phyloP scores from a whole-genome alignment of 345 rosid genomes.

The Corchorus olitorius region DNA sequence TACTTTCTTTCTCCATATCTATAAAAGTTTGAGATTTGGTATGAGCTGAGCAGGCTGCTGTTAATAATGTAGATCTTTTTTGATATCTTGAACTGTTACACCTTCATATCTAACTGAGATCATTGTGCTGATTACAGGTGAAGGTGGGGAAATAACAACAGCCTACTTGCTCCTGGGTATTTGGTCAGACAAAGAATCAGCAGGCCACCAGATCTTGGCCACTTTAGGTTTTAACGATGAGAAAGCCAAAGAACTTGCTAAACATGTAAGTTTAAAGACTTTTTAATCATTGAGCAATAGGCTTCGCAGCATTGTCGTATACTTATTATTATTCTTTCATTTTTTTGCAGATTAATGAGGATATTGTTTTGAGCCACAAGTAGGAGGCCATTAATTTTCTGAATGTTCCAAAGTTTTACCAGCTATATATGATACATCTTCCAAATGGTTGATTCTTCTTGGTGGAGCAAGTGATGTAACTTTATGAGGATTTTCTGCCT shows the following conservation, averaged over 20 bases:
- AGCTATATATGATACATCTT: neutral
- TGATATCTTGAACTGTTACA: neutral
- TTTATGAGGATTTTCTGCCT: neutral
- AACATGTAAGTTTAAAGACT: conserved; percentile 52
- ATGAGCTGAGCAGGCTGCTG: neutral
- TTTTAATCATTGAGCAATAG: neutral
- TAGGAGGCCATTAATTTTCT: neutral
- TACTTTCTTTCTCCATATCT: neutral
- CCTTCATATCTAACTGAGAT: conserved; percentile 8
- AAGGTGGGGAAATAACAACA: conserved; percentile 77
- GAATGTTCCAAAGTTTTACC: neutral
- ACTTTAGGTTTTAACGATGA: conserved; percentile 74
- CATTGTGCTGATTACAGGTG: conserved; percentile 47
- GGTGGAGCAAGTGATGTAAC: neutral
- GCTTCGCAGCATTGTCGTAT: neutral
- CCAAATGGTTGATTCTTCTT: neutral
- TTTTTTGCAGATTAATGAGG: conserved; percentile 62
- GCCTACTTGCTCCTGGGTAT: conserved; percentile 73
- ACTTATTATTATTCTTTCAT: conserved; percentile 27
- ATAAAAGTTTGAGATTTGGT: conserved; percentile 6
- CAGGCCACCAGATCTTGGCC: conserved; percentile 67
- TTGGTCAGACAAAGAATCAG: conserved; percentile 82
- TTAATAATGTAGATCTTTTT: neutral
- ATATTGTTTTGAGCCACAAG: conserved; percentile 31
- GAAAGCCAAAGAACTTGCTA: conserved; percentile 69